These are phyloP conservation scores for Tuber aestivum DNA, from an alignment of 495 filamentous ascomycete genomes.

Conservation along the genomic window DNA sequence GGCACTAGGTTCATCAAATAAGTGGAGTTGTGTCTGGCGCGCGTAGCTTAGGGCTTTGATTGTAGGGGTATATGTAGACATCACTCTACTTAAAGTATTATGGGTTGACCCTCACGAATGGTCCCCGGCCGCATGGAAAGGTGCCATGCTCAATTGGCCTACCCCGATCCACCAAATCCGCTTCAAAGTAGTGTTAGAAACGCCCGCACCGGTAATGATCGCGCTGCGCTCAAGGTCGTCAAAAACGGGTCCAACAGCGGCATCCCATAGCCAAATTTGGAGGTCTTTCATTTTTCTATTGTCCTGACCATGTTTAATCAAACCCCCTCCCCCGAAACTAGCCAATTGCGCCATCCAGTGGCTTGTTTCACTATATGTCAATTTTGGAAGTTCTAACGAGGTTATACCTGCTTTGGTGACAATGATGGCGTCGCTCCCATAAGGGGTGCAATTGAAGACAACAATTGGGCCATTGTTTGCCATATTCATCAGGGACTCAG, in stretches of 20 bases:
- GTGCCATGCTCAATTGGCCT: too few species aligned
- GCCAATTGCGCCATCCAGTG: not conserved
- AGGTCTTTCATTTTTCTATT: not conserved
- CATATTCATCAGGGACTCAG: conserved; percentile 8
- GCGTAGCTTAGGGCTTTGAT: conserved; percentile 26
- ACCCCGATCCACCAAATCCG: too few species aligned
- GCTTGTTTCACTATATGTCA: not conserved
- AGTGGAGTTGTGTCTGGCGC: conserved; percentile 12
- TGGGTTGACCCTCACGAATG: conserved; percentile 15
- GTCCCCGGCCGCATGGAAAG: too few species aligned
- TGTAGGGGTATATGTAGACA: conserved; percentile 36
- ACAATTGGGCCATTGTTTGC: conserved; percentile 24
- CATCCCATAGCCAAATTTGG: too few species aligned
- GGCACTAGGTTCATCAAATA: not conserved
- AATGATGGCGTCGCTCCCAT: conserved; percentile 23
- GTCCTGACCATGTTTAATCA: conserved; percentile 5
- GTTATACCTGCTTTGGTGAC: conserved; percentile 6
- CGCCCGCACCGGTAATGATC: not conserved
- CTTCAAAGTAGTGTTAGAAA: not conserved
- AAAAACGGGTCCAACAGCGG: too few species aligned
- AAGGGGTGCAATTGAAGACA: not conserved
- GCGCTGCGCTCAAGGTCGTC: not conserved
- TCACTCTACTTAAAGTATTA: conserved; percentile 15
- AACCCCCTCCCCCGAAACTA: too few species aligned
- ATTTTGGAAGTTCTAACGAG: too few species aligned